These are phyloP conservation scores for Aquilaria sinensis DNA, from an alignment of 345 rosid genomes.

Conservation along the genomic window DNA sequence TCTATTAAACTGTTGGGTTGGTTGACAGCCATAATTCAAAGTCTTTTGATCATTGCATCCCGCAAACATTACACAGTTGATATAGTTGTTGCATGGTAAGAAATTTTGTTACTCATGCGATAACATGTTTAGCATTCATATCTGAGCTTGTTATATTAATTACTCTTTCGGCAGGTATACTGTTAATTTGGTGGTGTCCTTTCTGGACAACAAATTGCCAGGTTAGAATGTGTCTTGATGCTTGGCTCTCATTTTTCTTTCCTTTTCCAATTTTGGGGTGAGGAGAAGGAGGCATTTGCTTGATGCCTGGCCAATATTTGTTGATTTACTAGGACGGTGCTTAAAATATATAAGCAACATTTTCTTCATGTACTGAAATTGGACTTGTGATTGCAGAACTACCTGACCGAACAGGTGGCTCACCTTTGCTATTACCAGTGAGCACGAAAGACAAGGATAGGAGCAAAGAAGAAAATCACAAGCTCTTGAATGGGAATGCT, in stretches of 20 bases:
- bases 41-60: constrained; percentile 88
- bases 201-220: constrained; percentile 95
- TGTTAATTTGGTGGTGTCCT: constrained; percentile 87
- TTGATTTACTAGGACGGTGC: no score
- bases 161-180: constrained; percentile 63
- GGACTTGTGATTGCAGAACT: constrained; percentile 47
- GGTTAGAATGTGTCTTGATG: constrained; percentile 37
- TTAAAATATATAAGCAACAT: not conserved
- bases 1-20: constrained; percentile 82
- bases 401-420: constrained; percentile 56
- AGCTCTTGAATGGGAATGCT: constrained; percentile 85
- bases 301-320: no score
- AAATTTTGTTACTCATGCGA: not conserved
- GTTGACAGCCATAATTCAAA: constrained; percentile 75
- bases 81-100: constrained; percentile 93
- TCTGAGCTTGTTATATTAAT: constrained; percentile 7
- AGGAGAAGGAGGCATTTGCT: not conserved
- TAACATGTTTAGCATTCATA: not conserved
- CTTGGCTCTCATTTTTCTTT: not conserved
- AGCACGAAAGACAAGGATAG: constrained; percentile 59
- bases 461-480: constrained; percentile 88
- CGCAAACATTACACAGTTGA: constrained; percentile 98
- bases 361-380: constrained; percentile 12
- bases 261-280: not conserved
- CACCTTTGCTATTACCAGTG: constrained; percentile 58